phyloP scores from a whole-genome alignment of 2,329 filamentous ascomycete genomes.

The Rhytidhysteron rufulum region DNA sequence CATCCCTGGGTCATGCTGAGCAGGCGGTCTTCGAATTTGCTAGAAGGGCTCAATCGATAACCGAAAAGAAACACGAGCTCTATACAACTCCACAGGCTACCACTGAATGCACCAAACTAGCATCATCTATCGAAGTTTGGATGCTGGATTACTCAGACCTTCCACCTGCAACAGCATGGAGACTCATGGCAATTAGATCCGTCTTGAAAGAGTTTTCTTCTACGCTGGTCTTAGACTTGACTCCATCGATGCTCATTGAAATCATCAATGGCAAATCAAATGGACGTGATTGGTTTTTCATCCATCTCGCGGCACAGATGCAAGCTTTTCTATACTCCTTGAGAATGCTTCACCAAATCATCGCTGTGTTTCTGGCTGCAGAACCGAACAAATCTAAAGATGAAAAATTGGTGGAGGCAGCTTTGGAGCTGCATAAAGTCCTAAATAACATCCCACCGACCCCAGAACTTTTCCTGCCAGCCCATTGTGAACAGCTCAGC shows the following conservation, averaged over 20 bases:
- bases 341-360: slow-evolving; percentile 38
- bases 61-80: slow-evolving; percentile 15
- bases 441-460: slow-evolving; percentile 22
- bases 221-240: neutral
- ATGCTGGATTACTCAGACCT: slow-evolving; percentile 8
- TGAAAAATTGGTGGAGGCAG: neutral
- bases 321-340: slow-evolving; percentile 43
- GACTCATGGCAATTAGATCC: neutral
- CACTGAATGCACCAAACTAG: slow-evolving; percentile 8
- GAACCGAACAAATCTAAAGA: neutral
- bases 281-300: slow-evolving; percentile 30
- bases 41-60: slow-evolving; percentile 32
- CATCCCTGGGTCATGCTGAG: slow-evolving; percentile 1
- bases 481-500: slow-evolving; percentile 12
- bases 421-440: slow-evolving; percentile 10
- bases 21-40: slow-evolving; percentile 33
- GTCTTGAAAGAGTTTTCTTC: neutral
- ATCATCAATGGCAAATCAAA: slow-evolving; percentile 26
- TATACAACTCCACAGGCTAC: slow-evolving; percentile 7
- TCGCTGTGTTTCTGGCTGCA: slow-evolving; percentile 17
- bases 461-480: slow-evolving; percentile 19
- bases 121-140: slow-evolving; percentile 12
- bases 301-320: slow-evolving; percentile 38
- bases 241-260: neutral
- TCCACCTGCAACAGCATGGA: slow-evolving; percentile 4